phyloP scores from a whole-genome alignment of 306 rosid genomes.

The Quercus dentata region DNA sequence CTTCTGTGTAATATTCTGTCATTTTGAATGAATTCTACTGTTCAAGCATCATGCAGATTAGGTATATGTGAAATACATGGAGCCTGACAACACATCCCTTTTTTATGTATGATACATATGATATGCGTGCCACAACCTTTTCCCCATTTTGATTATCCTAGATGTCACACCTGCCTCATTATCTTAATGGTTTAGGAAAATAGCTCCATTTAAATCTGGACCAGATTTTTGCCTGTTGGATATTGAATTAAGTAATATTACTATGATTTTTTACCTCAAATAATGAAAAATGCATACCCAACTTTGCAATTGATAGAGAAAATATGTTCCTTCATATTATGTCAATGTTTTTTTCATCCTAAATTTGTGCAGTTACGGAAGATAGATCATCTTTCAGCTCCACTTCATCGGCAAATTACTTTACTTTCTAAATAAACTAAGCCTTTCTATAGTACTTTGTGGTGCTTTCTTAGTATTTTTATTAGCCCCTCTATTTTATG shows the following conservation, averaged over 20 bases:
- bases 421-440: background rate
- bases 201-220: background rate
- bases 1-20: constrained; percentile 14
- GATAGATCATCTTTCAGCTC: background rate
- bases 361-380: background rate
- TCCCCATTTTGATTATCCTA: background rate
- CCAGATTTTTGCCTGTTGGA: background rate
- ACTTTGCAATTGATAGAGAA: background rate
- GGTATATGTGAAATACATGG: background rate
- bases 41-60: background rate
- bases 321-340: too few species aligned
- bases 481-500: background rate
- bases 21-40: constrained; percentile 13
- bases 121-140: background rate
- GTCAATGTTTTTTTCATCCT: background rate
- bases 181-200: background rate
- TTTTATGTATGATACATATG: background rate
- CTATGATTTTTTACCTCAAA: background rate
- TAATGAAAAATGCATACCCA: background rate
- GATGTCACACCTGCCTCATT: background rate
- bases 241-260: background rate
- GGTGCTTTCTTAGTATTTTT: background rate
- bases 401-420: too few species aligned
- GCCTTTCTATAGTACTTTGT: background rate
- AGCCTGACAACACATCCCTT: background rate